Evolutionary conservation across 805 yeast genomes (phyloP).

Genomic region (Candida qinlingensis): DNA sequence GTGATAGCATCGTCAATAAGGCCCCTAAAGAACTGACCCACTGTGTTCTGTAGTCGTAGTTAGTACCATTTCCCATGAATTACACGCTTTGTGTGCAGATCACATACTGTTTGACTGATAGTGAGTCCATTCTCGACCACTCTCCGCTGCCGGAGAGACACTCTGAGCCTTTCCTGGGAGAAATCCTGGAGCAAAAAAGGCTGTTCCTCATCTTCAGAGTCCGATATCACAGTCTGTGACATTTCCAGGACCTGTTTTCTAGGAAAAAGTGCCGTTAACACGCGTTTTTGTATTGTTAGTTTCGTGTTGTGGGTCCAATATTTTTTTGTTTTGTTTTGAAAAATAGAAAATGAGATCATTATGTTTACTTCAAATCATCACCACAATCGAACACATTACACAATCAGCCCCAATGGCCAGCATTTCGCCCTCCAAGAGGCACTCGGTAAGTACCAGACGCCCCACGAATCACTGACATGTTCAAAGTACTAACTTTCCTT

Average conservation of each 20-base stretch:
- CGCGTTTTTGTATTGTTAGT: neutral
- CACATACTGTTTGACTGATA: slow-evolving; percentile 4
- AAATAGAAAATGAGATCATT: no score
- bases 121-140: neutral
- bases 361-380: no score
- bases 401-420: slow-evolving; percentile 1
- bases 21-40: neutral
- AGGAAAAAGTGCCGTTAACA: neutral
- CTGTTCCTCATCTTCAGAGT: slow-evolving; percentile 12
- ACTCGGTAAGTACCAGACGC: slow-evolving; percentile 20
- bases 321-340: neutral
- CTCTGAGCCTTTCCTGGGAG: slow-evolving; percentile 2
- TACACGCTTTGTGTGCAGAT: no score
- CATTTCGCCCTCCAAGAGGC: slow-evolving; percentile 20
- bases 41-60: neutral
- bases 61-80: neutral
- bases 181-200: slow-evolving; percentile 2
- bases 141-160: neutral
- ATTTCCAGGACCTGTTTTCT: neutral
- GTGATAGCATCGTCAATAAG: neutral
- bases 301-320: neutral
- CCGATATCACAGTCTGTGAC: slow-evolving; percentile 3
- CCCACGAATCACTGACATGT: neutral
- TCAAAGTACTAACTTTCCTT: slow-evolving; percentile 5
- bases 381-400: no score